Evolutionary conservation across 1,139 yeast species (phyloP), one percentile per base, ranked within the genome.

Genomic region (Pichiaceae sp.): DNA sequence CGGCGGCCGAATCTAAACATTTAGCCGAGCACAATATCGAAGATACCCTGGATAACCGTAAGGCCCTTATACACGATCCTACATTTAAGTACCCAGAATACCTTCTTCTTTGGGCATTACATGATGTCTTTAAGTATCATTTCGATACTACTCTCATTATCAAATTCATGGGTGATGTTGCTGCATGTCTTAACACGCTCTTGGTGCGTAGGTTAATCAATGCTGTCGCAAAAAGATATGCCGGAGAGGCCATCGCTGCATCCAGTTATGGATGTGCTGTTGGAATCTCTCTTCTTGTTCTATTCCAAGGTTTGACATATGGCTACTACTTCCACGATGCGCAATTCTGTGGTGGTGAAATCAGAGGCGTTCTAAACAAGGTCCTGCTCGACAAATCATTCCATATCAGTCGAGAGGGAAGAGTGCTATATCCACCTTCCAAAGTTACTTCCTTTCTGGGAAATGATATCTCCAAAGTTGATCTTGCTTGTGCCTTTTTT

Each of bases 391-490:
- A 70, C 37, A 85, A 85, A 53, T 67, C 85, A 16, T 70, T 82
- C 45, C 64, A 58, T 34, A 68, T 84, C 20, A 70, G 75, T 41
- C 72, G 76, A n/a, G 66, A 68, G 42, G 72, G 86, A 3, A 70
- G 70, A 36, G 77, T 76, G 47, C 75, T 75, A 47, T 82, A 62
- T 51, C 72, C 89, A 1, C 64, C 69, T 25, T 83, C 89, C 44
- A 75, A 72, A 45, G 67, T 84, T 37, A 80, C 89, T 3, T 76
- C 82, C 12, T 58, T 83, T 52, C 70, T 83, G 63, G 76, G 86
- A 4, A 76, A 89, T 0, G 94, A 83, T 54, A 65, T 84, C 39
- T 70, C 85, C 29, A 71, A 93, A 52, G 67, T 84, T 27, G 93
- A 83, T 50, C 70, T 79, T 52, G 86, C 87, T 4, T 50, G 76